Evolutionary conservation across 306 rosid genomes (phyloP).

Genomic region (Senna siamea): DNA sequence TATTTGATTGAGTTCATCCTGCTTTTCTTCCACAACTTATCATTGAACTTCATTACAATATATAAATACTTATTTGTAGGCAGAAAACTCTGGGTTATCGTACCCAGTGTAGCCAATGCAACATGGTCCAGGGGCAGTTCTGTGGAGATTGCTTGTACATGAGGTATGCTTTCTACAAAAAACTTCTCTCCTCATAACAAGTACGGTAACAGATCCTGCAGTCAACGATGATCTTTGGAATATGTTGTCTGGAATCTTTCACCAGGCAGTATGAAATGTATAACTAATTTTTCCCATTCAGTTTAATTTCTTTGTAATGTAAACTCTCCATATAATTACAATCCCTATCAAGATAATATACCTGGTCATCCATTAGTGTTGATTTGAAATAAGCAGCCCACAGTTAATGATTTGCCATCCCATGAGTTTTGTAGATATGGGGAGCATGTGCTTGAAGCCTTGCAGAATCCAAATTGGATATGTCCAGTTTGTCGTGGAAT

Average conservation of each 20-base stretch:
- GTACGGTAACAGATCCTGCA: neutral
- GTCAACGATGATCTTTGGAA: neutral
- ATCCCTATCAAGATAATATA: neutral
- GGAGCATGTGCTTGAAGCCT: slow-evolving; percentile 91
- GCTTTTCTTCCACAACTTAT: neutral
- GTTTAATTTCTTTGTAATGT: neutral
- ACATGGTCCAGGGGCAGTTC: slow-evolving; percentile 82
- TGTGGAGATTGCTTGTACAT: slow-evolving; percentile 98
- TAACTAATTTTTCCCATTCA: neutral
- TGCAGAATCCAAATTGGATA: slow-evolving; percentile 68
- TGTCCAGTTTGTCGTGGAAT: slow-evolving; percentile 95
- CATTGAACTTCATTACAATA: slow-evolving; percentile 30
- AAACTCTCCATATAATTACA: slow-evolving; percentile 5
- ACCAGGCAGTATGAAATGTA: neutral
- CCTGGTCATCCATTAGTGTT: neutral
- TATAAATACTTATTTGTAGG: slow-evolving; percentile 56
- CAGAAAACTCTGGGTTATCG: slow-evolving; percentile 91
- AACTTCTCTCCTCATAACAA: slow-evolving; percentile 18
- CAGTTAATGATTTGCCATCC: slow-evolving; percentile 1
- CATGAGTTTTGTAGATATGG: slow-evolving; percentile 65
- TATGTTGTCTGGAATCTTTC: neutral
- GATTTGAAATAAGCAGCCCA: slow-evolving; percentile 1
- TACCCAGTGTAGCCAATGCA: slow-evolving; percentile 75
- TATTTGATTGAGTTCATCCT: slow-evolving; percentile 7
- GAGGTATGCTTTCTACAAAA: slow-evolving; percentile 60